These are phyloP conservation scores for Pelargonium citronellum DNA, from an alignment of 441 rosid species.

Conservation along the genomic window DNA sequence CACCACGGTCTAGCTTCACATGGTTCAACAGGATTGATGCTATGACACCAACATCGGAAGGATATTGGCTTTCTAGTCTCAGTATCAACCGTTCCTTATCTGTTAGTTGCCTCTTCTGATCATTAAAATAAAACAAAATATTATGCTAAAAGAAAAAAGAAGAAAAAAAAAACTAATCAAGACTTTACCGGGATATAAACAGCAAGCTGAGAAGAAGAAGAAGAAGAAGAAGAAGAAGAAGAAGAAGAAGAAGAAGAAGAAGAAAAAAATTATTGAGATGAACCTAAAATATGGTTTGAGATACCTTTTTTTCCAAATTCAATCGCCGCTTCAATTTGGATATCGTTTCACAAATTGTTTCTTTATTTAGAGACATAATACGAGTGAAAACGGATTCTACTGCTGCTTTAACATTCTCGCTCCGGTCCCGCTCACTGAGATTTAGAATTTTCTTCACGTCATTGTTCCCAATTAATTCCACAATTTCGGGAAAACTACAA, in stretches of 20 bases:
- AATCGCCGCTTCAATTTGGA: conserved; percentile 26
- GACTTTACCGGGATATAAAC: too few relatives aligned
- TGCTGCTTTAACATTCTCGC: conserved; percentile 22
- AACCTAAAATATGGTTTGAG: background rate
- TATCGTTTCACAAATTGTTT: conserved; percentile 17
- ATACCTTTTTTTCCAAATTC: conserved; percentile 26
- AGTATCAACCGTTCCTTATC: conserved; percentile 63
- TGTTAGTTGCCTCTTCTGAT: conserved; percentile 51
- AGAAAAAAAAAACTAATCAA: too few relatives aligned
- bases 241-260: too few relatives aligned
- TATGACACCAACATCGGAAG: conserved; percentile 58
- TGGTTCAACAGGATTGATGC: conserved; percentile 65
- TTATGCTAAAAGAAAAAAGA: background rate
- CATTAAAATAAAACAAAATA: background rate
- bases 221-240: too few relatives aligned
- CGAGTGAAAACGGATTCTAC: conserved; percentile 29
- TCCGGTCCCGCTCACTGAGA: conserved; percentile 15
- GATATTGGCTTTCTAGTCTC: conserved; percentile 57
- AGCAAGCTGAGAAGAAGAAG: too few relatives aligned
- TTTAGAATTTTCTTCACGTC: conserved; percentile 14
- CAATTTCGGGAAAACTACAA: conserved; percentile 30
- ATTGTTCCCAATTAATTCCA: conserved; percentile 26
- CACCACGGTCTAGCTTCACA: conserved; percentile 67
- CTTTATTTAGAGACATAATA: conserved; percentile 26
- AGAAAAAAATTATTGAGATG: background rate